Percentiles rank a stretch among this genome's conserved stretches.
These are phyloP conservation scores for Ophiostoma montium DNA, from an alignment of 2,329 filamentous ascomycete species.

Conservation along the genomic window DNA sequence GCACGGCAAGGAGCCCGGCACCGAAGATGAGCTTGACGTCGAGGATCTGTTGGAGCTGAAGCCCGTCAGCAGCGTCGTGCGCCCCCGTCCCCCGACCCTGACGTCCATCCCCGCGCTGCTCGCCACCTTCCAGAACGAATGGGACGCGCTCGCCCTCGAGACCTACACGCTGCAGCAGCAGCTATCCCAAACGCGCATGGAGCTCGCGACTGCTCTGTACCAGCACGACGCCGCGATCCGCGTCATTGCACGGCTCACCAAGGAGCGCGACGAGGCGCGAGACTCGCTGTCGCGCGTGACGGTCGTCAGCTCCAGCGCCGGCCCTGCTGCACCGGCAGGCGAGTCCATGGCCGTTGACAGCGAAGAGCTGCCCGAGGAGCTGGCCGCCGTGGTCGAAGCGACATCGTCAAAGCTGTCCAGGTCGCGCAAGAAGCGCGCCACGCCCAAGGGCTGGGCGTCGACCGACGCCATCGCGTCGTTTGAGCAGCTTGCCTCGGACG, in stretches of 20 bases:
- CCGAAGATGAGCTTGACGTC: conserved; percentile 64
- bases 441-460: conserved; percentile 76
- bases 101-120: conserved; percentile 94
- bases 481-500: conserved; percentile 28
- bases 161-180: conserved; percentile 85
- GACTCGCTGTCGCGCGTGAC: conserved; percentile 78
- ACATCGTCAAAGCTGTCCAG: conserved; percentile 75
- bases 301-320: conserved; percentile 31
- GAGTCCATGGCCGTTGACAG: conserved; percentile 92
- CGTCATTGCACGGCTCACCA: conserved; percentile 82
- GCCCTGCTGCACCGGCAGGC: conserved; percentile 34
- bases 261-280: conserved; percentile 82
- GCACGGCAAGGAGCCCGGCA: conserved; percentile 78
- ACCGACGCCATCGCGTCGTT: conserved; percentile 50
- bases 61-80: conserved; percentile 59
- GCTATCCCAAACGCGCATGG: conserved; percentile 76
- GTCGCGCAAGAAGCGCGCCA: conserved; percentile 74
- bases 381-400: conserved; percentile 61
- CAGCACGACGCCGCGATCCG: conserved; percentile 95
- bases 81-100: conserved; percentile 79
- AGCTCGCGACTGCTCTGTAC: conserved; percentile 86
- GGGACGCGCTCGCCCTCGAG: conserved; percentile 87
- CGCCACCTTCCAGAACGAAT: conserved; percentile 93
- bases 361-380: conserved; percentile 56
- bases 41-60: conserved; percentile 86